A percentile compares a stretch with the other conserved stretches of the same genome.
Evolutionary conservation across 768 basidiomycete species (phyloP).

Genomic region (Collybia mongolica): DNA sequence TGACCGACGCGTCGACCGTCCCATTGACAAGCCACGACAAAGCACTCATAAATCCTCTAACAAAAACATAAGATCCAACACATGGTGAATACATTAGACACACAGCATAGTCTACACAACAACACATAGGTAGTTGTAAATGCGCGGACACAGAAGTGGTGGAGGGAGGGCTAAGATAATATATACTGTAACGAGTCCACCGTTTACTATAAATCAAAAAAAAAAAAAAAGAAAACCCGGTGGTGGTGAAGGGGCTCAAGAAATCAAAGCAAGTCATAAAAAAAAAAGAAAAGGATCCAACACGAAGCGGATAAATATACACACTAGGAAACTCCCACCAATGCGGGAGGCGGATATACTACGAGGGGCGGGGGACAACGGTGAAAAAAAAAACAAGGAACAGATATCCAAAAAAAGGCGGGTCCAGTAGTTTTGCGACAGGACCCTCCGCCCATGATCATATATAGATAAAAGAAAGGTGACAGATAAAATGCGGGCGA

Average conservation of each 20-base stretch:
- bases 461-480: background rate
- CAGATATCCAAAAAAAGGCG: background rate
- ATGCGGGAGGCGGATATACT: background rate
- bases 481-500: background rate
- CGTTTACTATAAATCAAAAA: background rate
- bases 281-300: background rate
- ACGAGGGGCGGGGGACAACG: background rate
- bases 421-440: slow-evolving; percentile 2
- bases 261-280: background rate
- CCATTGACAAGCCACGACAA: no score
- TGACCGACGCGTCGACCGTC: no score
- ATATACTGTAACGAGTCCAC: background rate
- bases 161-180: no score
- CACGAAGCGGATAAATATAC: background rate
- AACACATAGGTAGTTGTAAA: no score
- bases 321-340: no score
- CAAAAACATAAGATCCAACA: no score
- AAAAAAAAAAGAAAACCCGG: background rate
- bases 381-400: background rate
- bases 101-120: no score
- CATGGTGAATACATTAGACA: no score
- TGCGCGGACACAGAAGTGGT: no score
- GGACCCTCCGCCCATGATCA: slow-evolving; percentile 4
- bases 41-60: no score
- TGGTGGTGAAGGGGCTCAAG: no score